phyloP scores from a whole-genome alignment of 495 filamentous ascomycete genomes.

The Podospora pseudocomata region DNA sequence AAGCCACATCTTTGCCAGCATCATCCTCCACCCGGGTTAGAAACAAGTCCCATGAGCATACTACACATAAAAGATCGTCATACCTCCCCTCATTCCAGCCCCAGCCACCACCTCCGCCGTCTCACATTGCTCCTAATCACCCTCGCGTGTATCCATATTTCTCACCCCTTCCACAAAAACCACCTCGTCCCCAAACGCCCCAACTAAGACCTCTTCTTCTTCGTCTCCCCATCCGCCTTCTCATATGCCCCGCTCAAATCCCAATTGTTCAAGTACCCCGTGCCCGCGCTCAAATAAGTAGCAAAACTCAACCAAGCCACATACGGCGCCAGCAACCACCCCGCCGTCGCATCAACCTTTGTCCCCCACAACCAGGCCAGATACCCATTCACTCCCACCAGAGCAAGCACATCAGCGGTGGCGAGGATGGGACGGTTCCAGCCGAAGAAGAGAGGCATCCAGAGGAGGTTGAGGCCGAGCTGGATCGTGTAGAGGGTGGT shows the following conservation, averaged over 20 bases:
- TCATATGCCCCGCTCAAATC: constrained; percentile 33
- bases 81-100: too few species aligned
- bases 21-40: too few species aligned
- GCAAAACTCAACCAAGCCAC: constrained; percentile 80
- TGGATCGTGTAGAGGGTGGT: constrained; percentile 79
- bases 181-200: too few species aligned
- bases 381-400: constrained; percentile 65
- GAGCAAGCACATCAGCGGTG: constrained; percentile 66
- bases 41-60: too few species aligned
- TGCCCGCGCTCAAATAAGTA: constrained; percentile 69
- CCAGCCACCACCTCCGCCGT: too few species aligned
- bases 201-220: constrained; percentile 4
- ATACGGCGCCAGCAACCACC: constrained; percentile 74
- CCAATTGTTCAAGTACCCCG: constrained; percentile 76
- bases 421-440: constrained; percentile 66
- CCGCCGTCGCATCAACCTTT: constrained; percentile 62
- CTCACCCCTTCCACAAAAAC: too few species aligned
- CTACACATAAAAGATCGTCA: too few species aligned
- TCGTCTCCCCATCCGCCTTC: constrained; percentile 1
- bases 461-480: constrained; percentile 76
- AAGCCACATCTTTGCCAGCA: too few species aligned
- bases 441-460: constrained; percentile 93
- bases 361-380: constrained; percentile 70
- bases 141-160: too few species aligned
- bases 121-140: too few species aligned